Base-by-base conservation (phyloP, 164 flowering plant species). In the Magnolia kwangsiensis region DNA sequence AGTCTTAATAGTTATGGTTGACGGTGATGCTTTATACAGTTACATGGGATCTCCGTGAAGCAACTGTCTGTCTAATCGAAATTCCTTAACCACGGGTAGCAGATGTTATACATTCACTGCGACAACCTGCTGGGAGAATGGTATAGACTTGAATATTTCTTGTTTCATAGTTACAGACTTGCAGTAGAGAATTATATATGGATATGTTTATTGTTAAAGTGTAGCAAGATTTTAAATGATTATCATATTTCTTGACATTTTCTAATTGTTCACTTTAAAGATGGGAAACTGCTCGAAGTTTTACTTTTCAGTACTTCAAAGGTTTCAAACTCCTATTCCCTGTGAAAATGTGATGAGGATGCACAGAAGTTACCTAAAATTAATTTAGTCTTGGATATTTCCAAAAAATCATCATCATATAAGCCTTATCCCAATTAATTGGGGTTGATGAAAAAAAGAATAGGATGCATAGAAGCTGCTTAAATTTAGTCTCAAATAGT, bases 61-160 rank as follows among this genome's bases (percentile, higher is more conserved):
- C 18, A 55, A 55, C 4, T 11, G 23, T 63, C 21, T 66, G n/a
- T 68, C 29, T 72, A 18, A 72, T 63, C 18, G 21, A 51, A 72
- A 18, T 50, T 37, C 31, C 8, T 78, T 74, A 49, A 45, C 18
- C 72, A 10, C 90, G 93, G 98, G 98, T 95, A 8, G 99, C 99
- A 83, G 99, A 96, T 86, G 76, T 96, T 63, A 96, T 97, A 27
- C 99, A 96, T 82, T 86, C 99, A 77, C 82, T 96, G 64, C 99
- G 94, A 81, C 99, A 96, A 81, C 99, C 99, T 83, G 98, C 99
- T 13, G 99, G 99, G 65, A 89, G 69, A 83, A 89, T 92, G 97
- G 98, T 90, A 51, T 14, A 76, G 16, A 29, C 69, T 80, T 14
- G 51, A 7, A 20, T 24, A 68, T 72, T 61, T 23, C 50, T 24